Base-by-base conservation (phyloP, 345 rosid species). In the Aquilaria malaccensis region DNA sequence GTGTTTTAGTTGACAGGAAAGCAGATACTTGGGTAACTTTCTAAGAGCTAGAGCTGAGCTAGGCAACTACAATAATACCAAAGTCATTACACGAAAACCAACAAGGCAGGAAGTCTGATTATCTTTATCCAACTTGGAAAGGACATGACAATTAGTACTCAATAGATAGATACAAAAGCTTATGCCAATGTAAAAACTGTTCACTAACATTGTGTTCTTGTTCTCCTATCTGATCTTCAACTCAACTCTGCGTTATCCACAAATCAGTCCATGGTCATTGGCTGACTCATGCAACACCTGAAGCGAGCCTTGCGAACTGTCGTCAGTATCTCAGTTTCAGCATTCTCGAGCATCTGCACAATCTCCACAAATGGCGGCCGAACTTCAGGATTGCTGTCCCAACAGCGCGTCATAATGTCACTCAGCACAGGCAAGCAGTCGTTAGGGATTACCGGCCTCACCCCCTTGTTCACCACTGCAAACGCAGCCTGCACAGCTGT, bases 221-320 rank as follows among this genome's bases (percentile, higher is more conserved):
- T 22, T 37, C 43, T 37, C 43, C 43, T 37, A 37, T 37, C 7
- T 37, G 43, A 48, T 15, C 56, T 37, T 37, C 43, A 37, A 37
- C 43, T 37, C 43, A 37, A 3, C 43, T 37, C 43, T 9, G 7
- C 43, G 7, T 68, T 45, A 48, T 47, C 63, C 10, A 58, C 55
- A 49, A 48, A 60, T 64, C 67, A 77, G 67, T 77, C 81, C 55
- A 71, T 37, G 13, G 80, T 76, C 83, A 70, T 76, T 58, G 78
- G 83, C 12, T 68, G 80, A 30, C 76, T 67, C 71, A 75, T 65
- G 76, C 78, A 76, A 68, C 78, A 79, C 62, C 78, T 72, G 80
- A 76, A 79, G 53, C 83, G 80, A 63, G 78, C 83, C 70, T 74
- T 80, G 33, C 81, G 64, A 45, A 66, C 77, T 11, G 68, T 74